These are phyloP conservation scores for Arabis alpina DNA, from an alignment of 345 rosid species.

Conservation along the genomic window DNA sequence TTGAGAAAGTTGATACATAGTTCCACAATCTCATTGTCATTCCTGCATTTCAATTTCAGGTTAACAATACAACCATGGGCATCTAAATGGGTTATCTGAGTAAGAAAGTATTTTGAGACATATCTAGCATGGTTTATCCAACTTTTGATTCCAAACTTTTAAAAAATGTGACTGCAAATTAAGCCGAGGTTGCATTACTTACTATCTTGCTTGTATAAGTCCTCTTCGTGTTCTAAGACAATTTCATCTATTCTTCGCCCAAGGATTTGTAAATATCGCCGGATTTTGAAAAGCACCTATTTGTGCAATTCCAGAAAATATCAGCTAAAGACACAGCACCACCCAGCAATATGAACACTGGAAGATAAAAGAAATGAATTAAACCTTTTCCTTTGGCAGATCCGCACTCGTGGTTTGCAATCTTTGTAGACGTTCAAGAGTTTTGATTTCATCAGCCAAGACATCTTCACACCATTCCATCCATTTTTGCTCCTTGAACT, in stretches of 20 bases:
- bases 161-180: background rate
- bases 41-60: conserved; percentile 55
- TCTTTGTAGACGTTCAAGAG: conserved; percentile 76
- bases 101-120: background rate
- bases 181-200: conserved; percentile 41
- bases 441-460: conserved; percentile 77
- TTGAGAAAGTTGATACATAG: conserved; percentile 92
- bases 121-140: conserved; percentile 1
- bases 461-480: conserved; percentile 99
- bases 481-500: conserved; percentile 99
- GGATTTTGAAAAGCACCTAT: conserved; percentile 92
- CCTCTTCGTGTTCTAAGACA: conserved; percentile 72
- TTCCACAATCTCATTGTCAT: conserved; percentile 91
- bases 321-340: conserved; percentile 4
- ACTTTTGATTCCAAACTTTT: background rate
- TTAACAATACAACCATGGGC: conserved; percentile 12
- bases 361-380: background rate
- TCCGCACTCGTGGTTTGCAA: conserved; percentile 95
- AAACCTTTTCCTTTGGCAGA: conserved; percentile 94
- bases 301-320: conserved; percentile 3
- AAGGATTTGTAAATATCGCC: conserved; percentile 89
- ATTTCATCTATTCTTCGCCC: conserved; percentile 86
- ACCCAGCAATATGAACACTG: conserved; percentile 3
- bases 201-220: conserved; percentile 82
- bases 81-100: background rate